Base-by-base conservation (phyloP, 306 rosid genomes). In the Sesbania bispinosa region DNA sequence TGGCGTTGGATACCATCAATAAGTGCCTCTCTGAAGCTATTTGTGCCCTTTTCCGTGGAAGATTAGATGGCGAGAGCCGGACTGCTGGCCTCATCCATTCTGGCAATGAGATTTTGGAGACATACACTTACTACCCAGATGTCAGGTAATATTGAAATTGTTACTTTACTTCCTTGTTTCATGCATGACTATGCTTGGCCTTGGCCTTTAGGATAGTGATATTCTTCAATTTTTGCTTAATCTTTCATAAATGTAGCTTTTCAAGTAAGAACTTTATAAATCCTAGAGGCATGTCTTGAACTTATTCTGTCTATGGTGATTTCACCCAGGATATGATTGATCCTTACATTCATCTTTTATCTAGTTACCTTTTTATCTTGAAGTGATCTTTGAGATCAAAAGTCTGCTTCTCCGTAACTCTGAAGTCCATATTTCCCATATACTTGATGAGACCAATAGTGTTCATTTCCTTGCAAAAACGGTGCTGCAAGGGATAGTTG, bases 1-100 rank as follows among this genome's bases (percentile, higher is more conserved):
- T 82, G 89, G 99, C 99, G 9, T 71, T 94, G 80, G 93, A 94
- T 79, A 91, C 96, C 48, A 91, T 89, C 82, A 94, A 91, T 67
- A 94, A 85, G 87, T 94, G 97, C 83, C 90, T 94, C 60, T 89
- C 99, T 20, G 97, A 94, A 82, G 96, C 99, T 65, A 82, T 94
- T 66, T 91, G 96, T 62, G 83, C 97, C 55, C 78, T 94, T 59
- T 88, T 93, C 83, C 96, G 92, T 63, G 99, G 99, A 75, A 89
- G 93, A 81, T 77, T 84, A 77, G 99, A 94, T 76, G 99, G 97
- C 3, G 99, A 94, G 75, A 94, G 97, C 76, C 88, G 72, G 59
- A 94, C 96, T 51, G 88, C 97, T 59, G 91, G 95, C 38, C 88
- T 94, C 62, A 77, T 91, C 71, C 88, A 94, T 85, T 89, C 99